Evolutionary conservation across 2,329 filamentous ascomycete species (phyloP).

Genomic region (Dothidotthia symphoricarpi): DNA sequence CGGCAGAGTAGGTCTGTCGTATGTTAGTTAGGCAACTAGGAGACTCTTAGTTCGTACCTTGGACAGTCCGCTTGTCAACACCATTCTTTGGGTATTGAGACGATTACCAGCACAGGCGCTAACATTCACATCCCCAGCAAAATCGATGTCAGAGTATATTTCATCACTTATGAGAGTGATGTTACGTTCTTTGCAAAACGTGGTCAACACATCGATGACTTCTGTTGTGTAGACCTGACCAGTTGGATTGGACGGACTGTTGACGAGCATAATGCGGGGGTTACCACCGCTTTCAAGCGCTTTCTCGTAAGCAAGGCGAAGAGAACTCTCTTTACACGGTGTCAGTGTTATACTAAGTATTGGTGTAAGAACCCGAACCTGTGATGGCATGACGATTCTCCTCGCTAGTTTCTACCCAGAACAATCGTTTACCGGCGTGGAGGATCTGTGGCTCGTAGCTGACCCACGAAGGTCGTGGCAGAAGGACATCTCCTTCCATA

Average conservation of each 20-base stretch:
- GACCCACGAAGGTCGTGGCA: slow-evolving; percentile 7
- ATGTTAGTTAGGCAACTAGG: not conserved
- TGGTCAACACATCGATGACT: not conserved
- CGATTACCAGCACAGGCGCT: not conserved
- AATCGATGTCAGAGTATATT: slow-evolving; percentile 4
- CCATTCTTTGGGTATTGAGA: not conserved
- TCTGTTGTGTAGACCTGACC: not conserved
- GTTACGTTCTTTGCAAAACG: not conserved
- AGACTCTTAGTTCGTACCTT: slow-evolving; percentile 1
- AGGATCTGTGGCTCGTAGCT: slow-evolving; percentile 7
- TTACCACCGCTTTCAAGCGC: not conserved
- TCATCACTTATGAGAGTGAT: slow-evolving; percentile 5
- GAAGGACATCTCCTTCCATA: slow-evolving; percentile 2
- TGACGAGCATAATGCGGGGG: slow-evolving; percentile 4
- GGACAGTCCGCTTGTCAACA: slow-evolving; percentile 3
- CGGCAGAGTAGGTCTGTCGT: slow-evolving; percentile 3
- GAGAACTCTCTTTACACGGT: not conserved
- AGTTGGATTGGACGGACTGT: slow-evolving; percentile 7
- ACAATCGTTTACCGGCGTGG: slow-evolving; percentile 4
- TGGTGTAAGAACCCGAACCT: not conserved
- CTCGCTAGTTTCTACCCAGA: slow-evolving; percentile 6
- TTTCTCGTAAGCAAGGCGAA: not conserved
- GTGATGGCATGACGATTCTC: slow-evolving; percentile 3
- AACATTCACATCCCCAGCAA: not conserved
- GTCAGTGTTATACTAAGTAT: not conserved